Evolutionary conservation across 495 filamentous ascomycete species (phyloP), one percentile per base, ranked within the genome.

Genomic region (Letharia columbiana): DNA sequence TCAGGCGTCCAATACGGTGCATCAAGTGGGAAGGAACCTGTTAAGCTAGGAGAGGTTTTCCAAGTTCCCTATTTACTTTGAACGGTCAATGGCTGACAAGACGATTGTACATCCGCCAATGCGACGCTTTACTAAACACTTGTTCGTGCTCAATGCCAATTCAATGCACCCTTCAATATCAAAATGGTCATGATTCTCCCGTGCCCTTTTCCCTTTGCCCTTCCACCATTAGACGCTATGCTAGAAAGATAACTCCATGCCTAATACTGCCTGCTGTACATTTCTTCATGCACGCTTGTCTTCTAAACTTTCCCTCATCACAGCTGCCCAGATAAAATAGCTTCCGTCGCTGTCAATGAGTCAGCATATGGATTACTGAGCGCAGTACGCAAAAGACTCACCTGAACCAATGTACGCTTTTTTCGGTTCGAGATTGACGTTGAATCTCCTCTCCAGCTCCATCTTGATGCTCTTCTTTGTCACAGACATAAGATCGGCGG

Each of bases 381-480:
- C 20, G 41, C 9, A 18, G 62, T 57, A 65, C 50, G 61, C 66
- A 69, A 67, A 57, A 62, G 13, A 80, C 87, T 76, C 87, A 95
- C 91, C 91, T 76, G 89, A 92, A 73, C 91, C 95, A 76, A 98
- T 96, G 77, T 96, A 98, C 45, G 89, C 84, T 76, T 91, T 85
- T 81, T 86, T 90, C 62, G 83, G 76, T 73, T 98, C 92, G 62
- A 98, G 77, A 57, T 81, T 81, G 44, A 95, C 85, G 40, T 87
- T 89, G 74, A 96, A 99, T 69, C 92, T 83, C 71, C 83, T 82
- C 79, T 99, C 95, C 65, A 99, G 78, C 77, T 99, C 95, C 66
- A 83, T 76, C 82, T 96, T 97, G 78, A 99, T 89, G 66, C 89
- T 90, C 86, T 98, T 99, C 87, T 99, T 99, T 68, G 95, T 98